Evolutionary conservation across 2,329 filamentous ascomycete genomes (phyloP).

Genomic region (Ceratocystis eucalypticola): DNA sequence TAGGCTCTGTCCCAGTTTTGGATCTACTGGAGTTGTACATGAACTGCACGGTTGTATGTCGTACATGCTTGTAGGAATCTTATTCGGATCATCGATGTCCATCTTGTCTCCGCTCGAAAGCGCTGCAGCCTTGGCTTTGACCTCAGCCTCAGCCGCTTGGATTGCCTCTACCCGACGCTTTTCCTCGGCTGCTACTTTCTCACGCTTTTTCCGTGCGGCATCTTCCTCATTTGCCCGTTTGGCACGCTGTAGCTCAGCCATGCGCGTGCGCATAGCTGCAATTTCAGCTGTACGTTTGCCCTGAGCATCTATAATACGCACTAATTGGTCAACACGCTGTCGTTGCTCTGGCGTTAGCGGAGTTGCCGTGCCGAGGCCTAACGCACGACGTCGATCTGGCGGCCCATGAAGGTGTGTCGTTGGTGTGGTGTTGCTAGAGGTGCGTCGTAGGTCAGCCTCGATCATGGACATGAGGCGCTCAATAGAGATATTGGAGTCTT

Average conservation of each 20-base stretch:
- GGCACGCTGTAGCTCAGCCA: slow-evolving; percentile 36
- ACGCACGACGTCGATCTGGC: slow-evolving; percentile 11
- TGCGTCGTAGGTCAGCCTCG: slow-evolving; percentile 25
- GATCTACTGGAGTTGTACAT: slow-evolving; percentile 28
- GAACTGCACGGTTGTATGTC: slow-evolving; percentile 30
- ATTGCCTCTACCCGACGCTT: slow-evolving; percentile 22
- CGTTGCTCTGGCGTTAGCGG: slow-evolving; percentile 13
- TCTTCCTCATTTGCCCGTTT: slow-evolving; percentile 23
- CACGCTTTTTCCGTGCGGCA: slow-evolving; percentile 35
- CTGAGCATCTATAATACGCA: slow-evolving; percentile 17
- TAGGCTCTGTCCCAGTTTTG: slow-evolving; percentile 26
- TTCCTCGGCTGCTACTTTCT: slow-evolving; percentile 29
- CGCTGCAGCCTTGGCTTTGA: slow-evolving; percentile 7
- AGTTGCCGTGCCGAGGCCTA: slow-evolving; percentile 15
- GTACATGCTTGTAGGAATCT: slow-evolving; percentile 27
- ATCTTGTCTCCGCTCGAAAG: slow-evolving; percentile 1
- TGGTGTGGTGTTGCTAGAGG: slow-evolving; percentile 20
- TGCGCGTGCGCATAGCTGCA: slow-evolving; percentile 28
- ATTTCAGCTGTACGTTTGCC: slow-evolving; percentile 21
- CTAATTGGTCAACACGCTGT: slow-evolving; percentile 17
- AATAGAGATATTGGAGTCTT: slow-evolving; percentile 18
- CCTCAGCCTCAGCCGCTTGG: slow-evolving; percentile 18
- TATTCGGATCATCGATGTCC: slow-evolving; percentile 17
- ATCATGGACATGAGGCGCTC: slow-evolving; percentile 25
- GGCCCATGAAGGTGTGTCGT: slow-evolving; percentile 3